Percentiles rank a stretch among this genome's conserved stretches.
Conservation (phyloP, 2,329 filamentous ascomycete species). For the Clonostachys rosea region DNA sequence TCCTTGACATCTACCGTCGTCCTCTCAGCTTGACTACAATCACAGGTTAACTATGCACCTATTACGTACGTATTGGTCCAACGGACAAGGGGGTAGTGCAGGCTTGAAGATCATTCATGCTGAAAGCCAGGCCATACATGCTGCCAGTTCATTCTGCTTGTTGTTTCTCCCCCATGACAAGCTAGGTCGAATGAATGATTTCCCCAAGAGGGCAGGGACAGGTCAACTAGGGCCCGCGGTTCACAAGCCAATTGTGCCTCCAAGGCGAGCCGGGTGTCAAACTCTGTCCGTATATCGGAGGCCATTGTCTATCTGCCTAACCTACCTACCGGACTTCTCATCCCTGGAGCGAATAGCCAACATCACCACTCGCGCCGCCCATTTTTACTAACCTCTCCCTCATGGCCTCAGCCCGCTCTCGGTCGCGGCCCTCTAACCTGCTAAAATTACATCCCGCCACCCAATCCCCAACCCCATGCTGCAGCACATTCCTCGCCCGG, state of each 20-base stretch:
- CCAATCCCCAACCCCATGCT: constrained; percentile 69
- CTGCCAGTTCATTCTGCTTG: too few species aligned
- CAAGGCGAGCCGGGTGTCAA: neutral
- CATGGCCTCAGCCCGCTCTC: constrained; percentile 57
- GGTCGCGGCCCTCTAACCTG: constrained; percentile 34
- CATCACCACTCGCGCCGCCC: constrained; percentile 54
- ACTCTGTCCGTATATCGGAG: neutral
- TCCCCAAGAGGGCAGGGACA: too few species aligned
- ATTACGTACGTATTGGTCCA: too few species aligned
- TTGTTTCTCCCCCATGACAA: too few species aligned
- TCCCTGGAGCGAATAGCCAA: constrained; percentile 59
- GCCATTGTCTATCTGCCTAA: neutral
- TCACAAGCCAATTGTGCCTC: neutral
- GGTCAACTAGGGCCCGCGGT: too few species aligned
- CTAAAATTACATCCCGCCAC: constrained; percentile 54
- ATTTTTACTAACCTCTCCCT: constrained; percentile 55
- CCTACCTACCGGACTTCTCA: constrained; percentile 18
- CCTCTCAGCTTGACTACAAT: too few species aligned
- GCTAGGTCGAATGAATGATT: too few species aligned
- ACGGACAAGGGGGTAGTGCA: too few species aligned
- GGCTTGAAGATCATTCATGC: neutral
- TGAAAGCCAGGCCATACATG: neutral
- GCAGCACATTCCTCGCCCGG: constrained; percentile 67
- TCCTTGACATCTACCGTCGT: too few species aligned
- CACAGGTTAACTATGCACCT: too few species aligned